Percentiles rank a stretch among this genome's conserved stretches.
phyloP scores from a whole-genome alignment of 169 alveolate species.

The Eimeria sp. region DNA sequence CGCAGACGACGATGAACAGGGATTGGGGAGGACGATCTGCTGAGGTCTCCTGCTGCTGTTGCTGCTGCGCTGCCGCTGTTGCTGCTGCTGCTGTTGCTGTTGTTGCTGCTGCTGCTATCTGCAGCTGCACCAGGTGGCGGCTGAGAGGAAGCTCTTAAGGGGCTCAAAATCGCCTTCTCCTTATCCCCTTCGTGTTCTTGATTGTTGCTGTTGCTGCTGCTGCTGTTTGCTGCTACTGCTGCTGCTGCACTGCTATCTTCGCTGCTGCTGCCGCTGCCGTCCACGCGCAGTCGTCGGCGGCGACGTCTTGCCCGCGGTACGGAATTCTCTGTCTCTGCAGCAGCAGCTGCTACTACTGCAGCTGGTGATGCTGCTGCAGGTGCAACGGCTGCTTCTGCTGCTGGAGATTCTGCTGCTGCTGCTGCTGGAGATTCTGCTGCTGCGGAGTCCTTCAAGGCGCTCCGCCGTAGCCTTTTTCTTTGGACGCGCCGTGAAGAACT shows the following conservation, averaged over 20 bases:
- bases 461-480: neutral
- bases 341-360: neutral
- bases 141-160: too few relatives aligned
- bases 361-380: neutral
- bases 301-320: neutral
- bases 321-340: neutral
- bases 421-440: too few relatives aligned
- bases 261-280: slow-evolving; percentile 4
- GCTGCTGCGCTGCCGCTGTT: neutral
- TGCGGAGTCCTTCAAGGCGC: neutral
- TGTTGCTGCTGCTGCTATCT: neutral
- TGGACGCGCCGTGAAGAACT: neutral
- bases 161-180: too few relatives aligned
- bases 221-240: neutral
- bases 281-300: neutral
- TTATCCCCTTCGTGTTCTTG: neutral
- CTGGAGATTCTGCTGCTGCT: too few relatives aligned
- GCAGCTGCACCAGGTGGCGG: neutral
- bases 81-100: neutral
- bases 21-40: neutral
- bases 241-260: neutral
- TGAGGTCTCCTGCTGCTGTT: neutral
- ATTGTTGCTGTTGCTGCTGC: neutral
- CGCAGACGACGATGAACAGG: slow-evolving; percentile 17
- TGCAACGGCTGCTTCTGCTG: too few relatives aligned